Percentiles rank a stretch among this genome's conserved stretches.
These are phyloP conservation scores for Pestalotiopsis sp. DNA, from an alignment of 2,329 filamentous ascomycete species.

Conservation along the genomic window DNA sequence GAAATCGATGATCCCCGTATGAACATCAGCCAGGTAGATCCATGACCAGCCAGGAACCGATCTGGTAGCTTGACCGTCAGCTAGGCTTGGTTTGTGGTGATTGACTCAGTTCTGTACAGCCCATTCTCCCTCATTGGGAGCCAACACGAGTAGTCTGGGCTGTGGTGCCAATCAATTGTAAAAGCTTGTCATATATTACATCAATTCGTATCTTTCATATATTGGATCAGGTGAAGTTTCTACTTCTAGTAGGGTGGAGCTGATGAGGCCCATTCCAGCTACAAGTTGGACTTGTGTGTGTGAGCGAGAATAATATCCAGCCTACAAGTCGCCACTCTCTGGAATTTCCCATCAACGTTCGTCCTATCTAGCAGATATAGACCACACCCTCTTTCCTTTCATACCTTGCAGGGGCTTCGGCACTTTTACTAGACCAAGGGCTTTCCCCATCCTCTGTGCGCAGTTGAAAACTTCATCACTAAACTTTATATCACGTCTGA, in stretches of 20 bases:
- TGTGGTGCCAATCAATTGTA: background rate
- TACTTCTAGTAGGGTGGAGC: background rate
- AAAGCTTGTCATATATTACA: background rate
- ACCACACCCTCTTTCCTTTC: background rate
- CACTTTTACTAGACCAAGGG: background rate
- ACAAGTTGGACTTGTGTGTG: background rate
- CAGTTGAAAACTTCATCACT: background rate
- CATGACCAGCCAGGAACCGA: background rate
- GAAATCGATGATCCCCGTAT: background rate
- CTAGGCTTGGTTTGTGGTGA: background rate
- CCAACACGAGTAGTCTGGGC: background rate
- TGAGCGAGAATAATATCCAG: background rate
- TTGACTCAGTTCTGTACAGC: background rate
- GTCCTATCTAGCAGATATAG: background rate
- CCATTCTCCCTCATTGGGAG: background rate
- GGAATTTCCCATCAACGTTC: background rate
- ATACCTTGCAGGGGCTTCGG: background rate
- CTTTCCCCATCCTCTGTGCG: background rate
- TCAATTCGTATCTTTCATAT: background rate
- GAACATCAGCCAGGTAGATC: background rate
- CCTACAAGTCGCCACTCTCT: background rate
- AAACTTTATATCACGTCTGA: slow-evolving; percentile 2
- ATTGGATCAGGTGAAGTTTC: background rate
- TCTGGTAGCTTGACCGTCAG: background rate
- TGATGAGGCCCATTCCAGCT: background rate